Percentiles rank a stretch among this genome's conserved stretches.
Conservation (phyloP, 441 rosid species). For the Bruguiera hainesii region DNA sequence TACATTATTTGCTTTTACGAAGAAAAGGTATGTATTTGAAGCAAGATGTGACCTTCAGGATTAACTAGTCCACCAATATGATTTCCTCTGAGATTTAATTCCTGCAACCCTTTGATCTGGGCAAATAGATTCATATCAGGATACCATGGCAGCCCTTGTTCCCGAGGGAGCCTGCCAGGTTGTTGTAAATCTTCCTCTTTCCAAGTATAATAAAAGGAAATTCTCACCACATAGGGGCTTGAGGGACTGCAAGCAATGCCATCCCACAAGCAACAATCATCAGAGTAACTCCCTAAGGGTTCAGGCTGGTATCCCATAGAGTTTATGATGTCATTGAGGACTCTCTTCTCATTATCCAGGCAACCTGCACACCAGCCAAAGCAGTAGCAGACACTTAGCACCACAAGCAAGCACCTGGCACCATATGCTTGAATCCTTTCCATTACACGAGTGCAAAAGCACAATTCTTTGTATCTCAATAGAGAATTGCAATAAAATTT, state of each 20-base stretch:
- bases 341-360: constrained; percentile 10
- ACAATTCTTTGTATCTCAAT: not conserved
- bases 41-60: constrained; percentile 8
- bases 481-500: too few relatives aligned
- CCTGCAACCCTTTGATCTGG: constrained; percentile 6
- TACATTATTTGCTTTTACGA: not conserved
- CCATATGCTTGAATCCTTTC: not conserved
- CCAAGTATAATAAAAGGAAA: not conserved
- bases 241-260: constrained; percentile 6
- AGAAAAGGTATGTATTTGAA: not conserved
- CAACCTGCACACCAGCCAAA: constrained; percentile 6
- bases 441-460: not conserved
- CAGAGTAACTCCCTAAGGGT: not conserved
- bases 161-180: not conserved
- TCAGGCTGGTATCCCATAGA: constrained; percentile 6
- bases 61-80: not conserved
- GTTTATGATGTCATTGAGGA: constrained; percentile 4
- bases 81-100: not conserved
- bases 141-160: not conserved
- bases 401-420: not conserved
- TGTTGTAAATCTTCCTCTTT: not conserved
- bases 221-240: not conserved
- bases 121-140: constrained; percentile 11
- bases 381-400: constrained; percentile 1
- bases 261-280: constrained; percentile 16